A percentile compares a stretch with the other conserved stretches of the same genome.
These are phyloP conservation scores for Metschnikowia chrysomelidarum DNA, from an alignment of 805 yeast genomes.

Conservation along the genomic window DNA sequence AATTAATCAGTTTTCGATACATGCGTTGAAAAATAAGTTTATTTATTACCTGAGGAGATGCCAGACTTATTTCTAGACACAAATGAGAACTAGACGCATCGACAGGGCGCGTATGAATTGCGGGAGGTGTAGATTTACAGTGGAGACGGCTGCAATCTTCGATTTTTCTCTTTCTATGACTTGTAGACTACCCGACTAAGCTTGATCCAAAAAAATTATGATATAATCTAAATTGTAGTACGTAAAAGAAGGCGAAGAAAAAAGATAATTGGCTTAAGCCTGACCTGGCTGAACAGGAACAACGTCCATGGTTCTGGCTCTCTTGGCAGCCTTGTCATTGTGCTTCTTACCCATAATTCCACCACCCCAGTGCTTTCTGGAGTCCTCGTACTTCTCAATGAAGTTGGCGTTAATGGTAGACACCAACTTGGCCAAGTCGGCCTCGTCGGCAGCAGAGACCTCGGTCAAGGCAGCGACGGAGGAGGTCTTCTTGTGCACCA, in stretches of 20 bases:
- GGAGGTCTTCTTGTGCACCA: conserved; percentile 96
- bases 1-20: too few species aligned
- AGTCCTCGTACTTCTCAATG: conserved; percentile 89
- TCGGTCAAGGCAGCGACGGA: conserved; percentile 97
- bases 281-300: conserved; percentile 20
- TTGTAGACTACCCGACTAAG: too few species aligned
- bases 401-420: conserved; percentile 94
- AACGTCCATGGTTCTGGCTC: conserved; percentile 54
- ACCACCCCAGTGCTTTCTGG: conserved; percentile 99
- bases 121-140: too few species aligned
- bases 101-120: too few species aligned
- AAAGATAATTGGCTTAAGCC: not conserved
- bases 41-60: too few species aligned
- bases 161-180: too few species aligned
- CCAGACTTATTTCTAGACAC: too few species aligned
- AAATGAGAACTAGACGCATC: too few species aligned
- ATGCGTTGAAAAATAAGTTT: too few species aligned
- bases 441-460: conserved; percentile 91
- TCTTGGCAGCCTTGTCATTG: conserved; percentile 78
- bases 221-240: not conserved
- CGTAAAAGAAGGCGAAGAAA: not conserved
- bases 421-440: conserved; percentile 88
- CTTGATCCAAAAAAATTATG: too few species aligned
- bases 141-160: too few species aligned
- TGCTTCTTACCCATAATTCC: conserved; percentile 97